Conservation (phyloP, 495 filamentous ascomycete genomes). For the Aspergillus ostianus region DNA sequence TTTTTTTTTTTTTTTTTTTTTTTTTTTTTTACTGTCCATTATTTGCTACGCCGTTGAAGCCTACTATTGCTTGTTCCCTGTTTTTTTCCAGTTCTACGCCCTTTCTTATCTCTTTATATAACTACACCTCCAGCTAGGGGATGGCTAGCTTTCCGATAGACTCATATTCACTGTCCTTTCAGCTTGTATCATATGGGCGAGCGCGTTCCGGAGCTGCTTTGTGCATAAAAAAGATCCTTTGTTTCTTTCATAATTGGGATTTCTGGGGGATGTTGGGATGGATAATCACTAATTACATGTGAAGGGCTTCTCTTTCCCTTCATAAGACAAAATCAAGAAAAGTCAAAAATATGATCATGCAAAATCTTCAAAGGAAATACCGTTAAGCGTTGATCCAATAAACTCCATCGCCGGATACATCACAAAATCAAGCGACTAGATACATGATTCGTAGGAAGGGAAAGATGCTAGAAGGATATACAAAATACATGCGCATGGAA, state of each 20-base stretch:
- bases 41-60: slow-evolving; percentile 11
- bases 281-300: slow-evolving; percentile 9
- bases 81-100: neutral
- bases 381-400: slow-evolving; percentile 1
- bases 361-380: neutral
- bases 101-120: slow-evolving; percentile 1
- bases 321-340: neutral
- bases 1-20: too few species aligned
- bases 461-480: neutral
- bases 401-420: slow-evolving; percentile 9
- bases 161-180: slow-evolving; percentile 1
- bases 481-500: neutral
- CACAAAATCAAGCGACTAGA: neutral
- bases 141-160: neutral
- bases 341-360: neutral
- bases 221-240: slow-evolving; percentile 8
- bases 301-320: slow-evolving; percentile 2
- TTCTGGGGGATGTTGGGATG: neutral
- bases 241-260: neutral
- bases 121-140: neutral
- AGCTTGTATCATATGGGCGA: slow-evolving; percentile 20
- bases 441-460: neutral
- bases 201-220: slow-evolving; percentile 9
- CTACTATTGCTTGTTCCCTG: slow-evolving; percentile 1
- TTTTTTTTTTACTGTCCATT: slow-evolving; percentile 8